These are phyloP conservation scores for Emmonsiellopsis sp. DNA, from an alignment of 2,329 filamentous ascomycete species.

Conservation along the genomic window DNA sequence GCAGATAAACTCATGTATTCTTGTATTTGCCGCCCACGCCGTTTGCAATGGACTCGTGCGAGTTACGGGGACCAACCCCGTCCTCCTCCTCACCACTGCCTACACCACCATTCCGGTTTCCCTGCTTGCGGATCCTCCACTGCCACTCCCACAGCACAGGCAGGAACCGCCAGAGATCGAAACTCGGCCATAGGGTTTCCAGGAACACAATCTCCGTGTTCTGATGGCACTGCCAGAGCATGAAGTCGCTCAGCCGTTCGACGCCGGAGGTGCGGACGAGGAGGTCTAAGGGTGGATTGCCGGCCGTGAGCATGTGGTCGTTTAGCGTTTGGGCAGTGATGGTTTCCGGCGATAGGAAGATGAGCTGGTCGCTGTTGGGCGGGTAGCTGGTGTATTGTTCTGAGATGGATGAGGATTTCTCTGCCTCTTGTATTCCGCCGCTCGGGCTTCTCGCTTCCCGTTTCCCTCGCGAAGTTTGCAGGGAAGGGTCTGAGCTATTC, in stretches of 20 bases:
- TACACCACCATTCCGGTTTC: constrained; percentile 2
- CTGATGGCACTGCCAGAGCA: constrained; percentile 97
- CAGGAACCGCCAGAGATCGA: constrained; percentile 86
- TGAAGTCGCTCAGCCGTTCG: constrained; percentile 86
- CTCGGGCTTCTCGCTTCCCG: constrained; percentile 4
- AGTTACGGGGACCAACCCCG: background rate
- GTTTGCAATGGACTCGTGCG: background rate
- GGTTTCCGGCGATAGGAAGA: constrained; percentile 67
- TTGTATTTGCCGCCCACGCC: background rate
- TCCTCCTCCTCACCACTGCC: background rate
- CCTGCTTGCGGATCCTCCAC: constrained; percentile 48
- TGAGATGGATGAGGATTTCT: constrained; percentile 6
- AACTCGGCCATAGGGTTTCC: constrained; percentile 89
- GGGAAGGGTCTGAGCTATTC: constrained; percentile 40
- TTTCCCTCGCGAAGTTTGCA: constrained; percentile 11
- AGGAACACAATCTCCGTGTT: constrained; percentile 88
- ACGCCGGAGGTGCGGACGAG: constrained; percentile 90
- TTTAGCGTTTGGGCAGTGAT: constrained; percentile 78
- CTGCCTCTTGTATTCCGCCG: constrained; percentile 26
- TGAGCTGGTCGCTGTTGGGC: constrained; percentile 17
- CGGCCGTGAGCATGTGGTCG: constrained; percentile 78
- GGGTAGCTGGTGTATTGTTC: constrained; percentile 12
- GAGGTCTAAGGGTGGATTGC: constrained; percentile 78
- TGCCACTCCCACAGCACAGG: constrained; percentile 90
- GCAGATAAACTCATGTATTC: background rate